Base-by-base conservation (phyloP, 768 basidiomycete genomes). In the Royoungia palumana region DNA sequence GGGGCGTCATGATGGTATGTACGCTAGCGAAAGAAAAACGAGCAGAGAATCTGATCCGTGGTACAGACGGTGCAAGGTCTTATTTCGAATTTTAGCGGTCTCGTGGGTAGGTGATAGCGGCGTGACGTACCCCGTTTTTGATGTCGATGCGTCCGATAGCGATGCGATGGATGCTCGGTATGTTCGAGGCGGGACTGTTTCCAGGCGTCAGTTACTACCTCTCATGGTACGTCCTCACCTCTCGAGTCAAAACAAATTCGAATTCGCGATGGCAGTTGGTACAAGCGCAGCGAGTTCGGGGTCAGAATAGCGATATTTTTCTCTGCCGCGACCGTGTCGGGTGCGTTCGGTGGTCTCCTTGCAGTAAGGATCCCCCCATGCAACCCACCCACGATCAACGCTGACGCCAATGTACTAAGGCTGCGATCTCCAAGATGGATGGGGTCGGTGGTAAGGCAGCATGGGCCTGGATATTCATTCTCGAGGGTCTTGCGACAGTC, bases 261-360 rank as follows among this genome's bases (percentile, higher is more conserved):
- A 32, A 16, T 16, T 32, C 6, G 14, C 13, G 14, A 20, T 16
- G 27, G n/a, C 49, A 77, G 76, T 52, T 82, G 81, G 80, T 83
- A 83, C 68, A 75, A 57, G 57, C 85, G 87, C 30, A 82, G 82
- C 13, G 90, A 92, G 59, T 87, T 88, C 54, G 88, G 86, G 49
- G 71, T 79, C 45, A 72, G 67, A 8, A 76, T 81, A 21, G 81
- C 85, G 0, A 59, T 88, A 24, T 89, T 88, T 69, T 89, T 87
- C 70, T 80, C 81, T 0, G 85, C 89, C 4, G 88, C 89, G 0
- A 89, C 86, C 3, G 78, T 87, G 0, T 82, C 87, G 2, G 90
- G 89, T n/a, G 87, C 88, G 19, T 90, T 90, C 54, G 85, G 85
- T 45, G 86, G 86, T 42, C 70, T 88, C 17, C 78, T 89, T 41